Percentiles rank a stretch among this genome's conserved stretches.
phyloP scores from a whole-genome alignment of 1,139 yeast genomes.

The Yamadazyma atlantica region DNA sequence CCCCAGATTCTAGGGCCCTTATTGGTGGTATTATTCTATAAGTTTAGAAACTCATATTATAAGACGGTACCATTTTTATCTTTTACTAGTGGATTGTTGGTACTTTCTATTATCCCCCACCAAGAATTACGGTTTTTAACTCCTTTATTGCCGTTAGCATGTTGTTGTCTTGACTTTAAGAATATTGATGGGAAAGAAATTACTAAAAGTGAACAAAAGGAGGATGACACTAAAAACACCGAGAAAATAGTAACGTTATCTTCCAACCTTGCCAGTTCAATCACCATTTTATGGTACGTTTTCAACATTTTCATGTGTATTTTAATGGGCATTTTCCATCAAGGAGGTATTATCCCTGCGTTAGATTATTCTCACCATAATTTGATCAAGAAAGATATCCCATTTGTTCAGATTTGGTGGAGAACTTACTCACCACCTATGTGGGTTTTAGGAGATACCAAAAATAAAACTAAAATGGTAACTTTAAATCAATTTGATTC shows the following conservation, averaged over 20 bases:
- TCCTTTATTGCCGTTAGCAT: conserved; percentile 73
- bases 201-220: conserved; percentile 3
- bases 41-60: conserved; percentile 30
- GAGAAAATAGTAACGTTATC: neutral
- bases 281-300: conserved; percentile 53
- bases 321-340: conserved; percentile 81
- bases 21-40: conserved; percentile 38
- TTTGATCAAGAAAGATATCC: conserved; percentile 4
- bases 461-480: conserved; percentile 14
- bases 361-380: conserved; percentile 35
- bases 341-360: conserved; percentile 83
- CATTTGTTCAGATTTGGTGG: conserved; percentile 73
- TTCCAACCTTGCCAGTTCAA: conserved; percentile 11
- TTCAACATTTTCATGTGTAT: conserved; percentile 64
- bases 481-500: conserved; percentile 16
- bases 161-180: conserved; percentile 57
- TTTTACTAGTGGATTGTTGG: conserved; percentile 56
- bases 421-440: conserved; percentile 91
- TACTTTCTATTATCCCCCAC: conserved; percentile 77
- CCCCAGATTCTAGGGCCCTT: conserved; percentile 86
- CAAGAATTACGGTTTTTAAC: conserved; percentile 85
- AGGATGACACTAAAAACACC: conserved; percentile 1
- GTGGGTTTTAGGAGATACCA: conserved; percentile 63
- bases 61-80: conserved; percentile 57
- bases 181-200: conserved; percentile 8